Percentiles rank a stretch among this genome's conserved stretches.
These are phyloP conservation scores for Umbelopsis vinacea DNA, from an alignment of 192 early-diverging fungal genomes.

Conservation along the genomic window DNA sequence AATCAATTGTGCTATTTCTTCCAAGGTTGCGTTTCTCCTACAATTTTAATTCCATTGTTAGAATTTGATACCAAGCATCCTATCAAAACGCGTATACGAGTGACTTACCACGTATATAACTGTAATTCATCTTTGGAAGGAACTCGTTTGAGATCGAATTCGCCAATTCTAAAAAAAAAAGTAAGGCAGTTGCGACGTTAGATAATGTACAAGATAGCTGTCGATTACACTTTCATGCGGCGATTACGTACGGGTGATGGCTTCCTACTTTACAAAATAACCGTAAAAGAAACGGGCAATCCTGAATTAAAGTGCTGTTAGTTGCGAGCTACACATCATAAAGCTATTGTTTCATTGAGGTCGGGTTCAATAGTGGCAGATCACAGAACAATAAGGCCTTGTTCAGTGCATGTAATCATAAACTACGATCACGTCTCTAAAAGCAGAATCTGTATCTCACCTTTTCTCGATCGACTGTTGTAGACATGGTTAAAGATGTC, in stretches of 20 bases:
- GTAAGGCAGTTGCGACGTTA: background rate
- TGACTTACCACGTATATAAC: constrained; percentile 60
- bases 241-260: constrained; percentile 45
- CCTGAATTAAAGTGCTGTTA: constrained; percentile 23
- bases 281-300: constrained; percentile 62
- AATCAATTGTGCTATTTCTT: constrained; percentile 61
- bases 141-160: constrained; percentile 41
- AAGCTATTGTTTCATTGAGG: too few species aligned
- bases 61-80: background rate
- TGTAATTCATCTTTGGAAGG: constrained; percentile 52
- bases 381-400: too few species aligned
- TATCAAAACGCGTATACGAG: background rate
- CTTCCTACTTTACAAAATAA: constrained; percentile 45
- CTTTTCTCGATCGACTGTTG: constrained; percentile 45
- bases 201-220: background rate
- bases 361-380: too few species aligned
- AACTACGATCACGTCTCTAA: too few species aligned
- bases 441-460: background rate
- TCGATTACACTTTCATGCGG: background rate
- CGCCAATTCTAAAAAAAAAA: constrained; percentile 30
- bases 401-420: background rate
- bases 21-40: constrained; percentile 67
- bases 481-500: background rate
- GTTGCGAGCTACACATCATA: background rate
- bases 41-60: constrained; percentile 4